These are phyloP conservation scores for Ceratocystis huliohia DNA, from an alignment of 2,329 filamentous ascomycete genomes.

Conservation along the genomic window DNA sequence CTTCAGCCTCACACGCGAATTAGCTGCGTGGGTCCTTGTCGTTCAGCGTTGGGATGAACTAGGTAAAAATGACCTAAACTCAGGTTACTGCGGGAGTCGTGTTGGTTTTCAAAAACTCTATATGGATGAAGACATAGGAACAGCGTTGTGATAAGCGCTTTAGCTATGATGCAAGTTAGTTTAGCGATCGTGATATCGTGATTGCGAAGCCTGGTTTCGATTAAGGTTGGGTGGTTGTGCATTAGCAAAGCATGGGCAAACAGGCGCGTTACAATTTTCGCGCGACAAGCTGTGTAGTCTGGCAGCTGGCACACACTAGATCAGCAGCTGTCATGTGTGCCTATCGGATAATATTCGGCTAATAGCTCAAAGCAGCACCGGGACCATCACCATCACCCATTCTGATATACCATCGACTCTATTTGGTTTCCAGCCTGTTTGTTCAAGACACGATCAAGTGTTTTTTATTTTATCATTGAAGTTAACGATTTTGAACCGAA, in stretches of 20 bases:
- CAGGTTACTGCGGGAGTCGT: too few relatives aligned
- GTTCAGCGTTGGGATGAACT: background rate
- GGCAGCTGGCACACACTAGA: too few relatives aligned
- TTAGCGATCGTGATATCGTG: background rate
- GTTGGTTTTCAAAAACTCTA: background rate
- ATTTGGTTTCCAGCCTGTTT: too few relatives aligned
- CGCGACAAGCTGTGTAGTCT: background rate
- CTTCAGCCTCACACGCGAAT: slow-evolving; percentile 3
- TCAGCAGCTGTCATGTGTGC: too few relatives aligned
- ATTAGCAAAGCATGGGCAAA: background rate
- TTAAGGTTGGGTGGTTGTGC: background rate
- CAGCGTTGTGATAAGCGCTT: background rate
- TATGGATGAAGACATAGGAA: background rate
- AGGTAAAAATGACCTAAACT: background rate
- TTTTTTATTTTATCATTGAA: too few relatives aligned
- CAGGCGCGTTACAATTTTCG: slow-evolving; percentile 9
- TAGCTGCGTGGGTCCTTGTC: background rate
- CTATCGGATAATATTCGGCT: too few relatives aligned
- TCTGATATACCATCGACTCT: too few relatives aligned
- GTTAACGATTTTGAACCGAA: too few relatives aligned
- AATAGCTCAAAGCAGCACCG: too few relatives aligned
- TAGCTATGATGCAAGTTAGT: background rate
- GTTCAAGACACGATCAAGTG: too few relatives aligned
- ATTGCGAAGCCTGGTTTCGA: background rate
- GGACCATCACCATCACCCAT: too few relatives aligned